Percentiles rank a stretch among this genome's conserved stretches.
These are phyloP conservation scores for Royoungia palumana DNA, from an alignment of 768 basidiomycete species.

Conservation along the genomic window DNA sequence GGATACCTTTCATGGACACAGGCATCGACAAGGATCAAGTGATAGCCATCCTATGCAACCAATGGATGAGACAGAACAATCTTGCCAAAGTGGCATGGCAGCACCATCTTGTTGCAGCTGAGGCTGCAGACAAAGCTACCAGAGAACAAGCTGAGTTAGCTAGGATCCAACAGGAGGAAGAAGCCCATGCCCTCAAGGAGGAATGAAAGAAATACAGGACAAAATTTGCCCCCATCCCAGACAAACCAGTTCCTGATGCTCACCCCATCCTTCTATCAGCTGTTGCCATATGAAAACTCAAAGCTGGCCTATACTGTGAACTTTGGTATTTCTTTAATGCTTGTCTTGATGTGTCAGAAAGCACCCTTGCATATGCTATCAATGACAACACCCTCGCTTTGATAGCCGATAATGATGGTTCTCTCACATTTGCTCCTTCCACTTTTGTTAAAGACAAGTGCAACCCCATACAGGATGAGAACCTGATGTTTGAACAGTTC, in stretches of 20 bases:
- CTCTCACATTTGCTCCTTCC: not conserved
- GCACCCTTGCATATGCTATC: not conserved
- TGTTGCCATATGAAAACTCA: not conserved
- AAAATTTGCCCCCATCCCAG: not conserved
- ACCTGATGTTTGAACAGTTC: conserved; percentile 14
- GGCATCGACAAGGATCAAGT: too few species aligned
- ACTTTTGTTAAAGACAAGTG: not conserved
- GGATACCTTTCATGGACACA: too few species aligned
- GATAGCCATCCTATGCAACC: too few species aligned
- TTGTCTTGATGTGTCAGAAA: conserved; percentile 3
- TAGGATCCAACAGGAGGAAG: too few species aligned
- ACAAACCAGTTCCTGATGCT: not conserved
- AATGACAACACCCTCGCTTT: not conserved
- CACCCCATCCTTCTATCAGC: not conserved
- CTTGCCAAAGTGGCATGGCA: too few species aligned
- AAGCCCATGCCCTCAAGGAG: not conserved
- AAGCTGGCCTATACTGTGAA: not conserved
- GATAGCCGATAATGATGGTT: not conserved
- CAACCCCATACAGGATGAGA: not conserved
- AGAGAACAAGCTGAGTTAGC: too few species aligned
- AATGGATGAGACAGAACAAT: too few species aligned
- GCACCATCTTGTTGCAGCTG: too few species aligned
- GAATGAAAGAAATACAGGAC: conserved; percentile 4
- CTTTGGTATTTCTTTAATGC: conserved; percentile 17
- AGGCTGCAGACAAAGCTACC: too few species aligned